Base-by-base conservation (phyloP, 2,329 filamentous ascomycete species). In the Aspergillus sp. region DNA sequence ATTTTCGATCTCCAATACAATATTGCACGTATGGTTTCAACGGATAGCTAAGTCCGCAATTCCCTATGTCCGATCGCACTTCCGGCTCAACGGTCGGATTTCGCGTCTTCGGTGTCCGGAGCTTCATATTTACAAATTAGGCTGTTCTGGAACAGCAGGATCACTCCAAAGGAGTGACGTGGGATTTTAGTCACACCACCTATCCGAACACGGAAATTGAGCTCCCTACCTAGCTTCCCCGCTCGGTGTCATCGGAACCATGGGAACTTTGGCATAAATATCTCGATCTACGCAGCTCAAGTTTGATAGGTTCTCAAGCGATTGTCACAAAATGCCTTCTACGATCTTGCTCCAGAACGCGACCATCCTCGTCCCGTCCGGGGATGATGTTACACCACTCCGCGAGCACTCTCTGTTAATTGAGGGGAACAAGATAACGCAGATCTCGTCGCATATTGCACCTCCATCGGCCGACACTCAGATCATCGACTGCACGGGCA, bases 401-500 rank as follows among this genome's bases (percentile, higher is more conserved):
- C 50, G 44, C 2, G 13, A 56, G 5, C 50, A 60, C 23, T 54
- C 52, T 5, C 30, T 70, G 13, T 57, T 72, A 6, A 68, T 72
- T 36, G 59, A 69, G 19, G 63, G 60, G 21, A 63, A 64, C 39
- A 63, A 55, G 19, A 70, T 70, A 51, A 47, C 57, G 3, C 56
- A 64, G 41, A 68, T 72, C 30, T 64, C 54, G 3, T 39, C 49
- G 3, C 38, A 64, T 3, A 62, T 71, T 6, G 30, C 27, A 3
- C 50, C 63, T 2, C 59, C 66, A 0, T 17, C 41, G 2, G 55
- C 51, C 1, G 50, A 48, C 3, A 59, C 66, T 0, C 62, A 70
- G 27, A 60, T 81, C 3, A 70, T 82, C 25, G 76, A 83, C 61
- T 80, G 76, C 21, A 73, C 69, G 6, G 68, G 68, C 27, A 73